Evolutionary conservation across 495 filamentous ascomycete species (phyloP).

Genomic region (Lasiosphaeria ovina): DNA sequence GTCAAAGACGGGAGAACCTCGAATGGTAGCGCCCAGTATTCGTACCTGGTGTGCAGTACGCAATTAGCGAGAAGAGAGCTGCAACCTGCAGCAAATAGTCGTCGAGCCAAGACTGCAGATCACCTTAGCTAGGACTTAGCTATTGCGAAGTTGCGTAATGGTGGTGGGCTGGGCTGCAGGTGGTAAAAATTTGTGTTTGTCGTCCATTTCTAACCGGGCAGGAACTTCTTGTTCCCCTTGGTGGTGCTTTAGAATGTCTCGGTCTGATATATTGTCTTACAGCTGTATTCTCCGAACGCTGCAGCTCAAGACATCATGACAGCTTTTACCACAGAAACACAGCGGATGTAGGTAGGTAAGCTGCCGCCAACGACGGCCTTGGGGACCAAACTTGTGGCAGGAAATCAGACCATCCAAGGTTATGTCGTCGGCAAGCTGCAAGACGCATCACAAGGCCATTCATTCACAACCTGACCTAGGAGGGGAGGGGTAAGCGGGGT

Average conservation of each 20-base stretch:
- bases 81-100: too few relatives aligned
- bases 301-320: background rate
- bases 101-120: too few relatives aligned
- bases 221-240: background rate
- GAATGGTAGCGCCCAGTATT: too few relatives aligned
- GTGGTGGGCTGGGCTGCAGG: too few relatives aligned
- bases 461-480: background rate
- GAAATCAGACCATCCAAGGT: background rate
- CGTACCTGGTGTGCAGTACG: too few relatives aligned
- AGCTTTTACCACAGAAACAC: background rate
- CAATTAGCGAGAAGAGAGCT: too few relatives aligned
- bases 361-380: background rate
- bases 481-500: background rate
- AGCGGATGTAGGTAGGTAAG: background rate
- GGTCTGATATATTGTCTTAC: constrained; percentile 10
- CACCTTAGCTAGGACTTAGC: too few relatives aligned
- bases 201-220: too few relatives aligned
- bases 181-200: too few relatives aligned
- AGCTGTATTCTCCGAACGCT: constrained; percentile 9
- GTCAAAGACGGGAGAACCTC: too few relatives aligned
- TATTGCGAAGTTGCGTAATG: too few relatives aligned
- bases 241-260: constrained; percentile 10
- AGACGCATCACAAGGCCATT: background rate
- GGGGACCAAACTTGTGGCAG: background rate
- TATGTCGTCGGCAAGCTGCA: background rate